phyloP scores from a whole-genome alignment of 176 grass and related monocot genomes.

The Cocos nucifera region DNA sequence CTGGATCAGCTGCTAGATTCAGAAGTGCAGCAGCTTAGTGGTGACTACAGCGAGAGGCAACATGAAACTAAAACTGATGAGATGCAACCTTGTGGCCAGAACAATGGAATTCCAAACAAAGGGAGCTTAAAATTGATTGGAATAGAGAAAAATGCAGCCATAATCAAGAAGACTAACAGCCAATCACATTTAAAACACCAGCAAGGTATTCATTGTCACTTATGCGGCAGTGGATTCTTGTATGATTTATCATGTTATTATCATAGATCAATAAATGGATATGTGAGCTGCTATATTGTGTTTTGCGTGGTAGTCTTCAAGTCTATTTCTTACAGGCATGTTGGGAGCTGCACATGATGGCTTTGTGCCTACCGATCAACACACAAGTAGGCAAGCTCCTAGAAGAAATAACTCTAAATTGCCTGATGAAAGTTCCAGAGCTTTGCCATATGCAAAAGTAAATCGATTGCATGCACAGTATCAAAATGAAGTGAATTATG shows the following conservation, averaged over 20 bases:
- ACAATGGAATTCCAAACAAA: conserved; percentile 27
- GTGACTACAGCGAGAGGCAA: conserved; percentile 17
- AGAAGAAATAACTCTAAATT: conserved; percentile 37
- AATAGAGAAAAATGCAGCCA: conserved; percentile 39
- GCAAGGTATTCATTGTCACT: conserved; percentile 50
- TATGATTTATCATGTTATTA: conserved; percentile 1
- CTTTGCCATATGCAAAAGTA: conserved; percentile 22
- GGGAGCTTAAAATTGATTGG: conserved; percentile 37
- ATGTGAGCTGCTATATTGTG: too few relatives aligned
- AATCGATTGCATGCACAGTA: conserved; percentile 18
- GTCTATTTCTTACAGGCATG: conserved; percentile 14
- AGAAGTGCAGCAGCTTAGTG: conserved; percentile 3
- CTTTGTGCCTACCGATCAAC: conserved; percentile 21
- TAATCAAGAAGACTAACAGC: conserved; percentile 31
- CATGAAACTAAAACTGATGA: conserved; percentile 21
- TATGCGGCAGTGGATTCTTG: neutral
- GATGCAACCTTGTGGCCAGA: conserved; percentile 13
- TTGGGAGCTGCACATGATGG: conserved; percentile 16
- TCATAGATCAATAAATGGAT: neutral
- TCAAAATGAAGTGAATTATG: conserved; percentile 18
- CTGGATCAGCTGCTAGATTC: conserved; percentile 18
- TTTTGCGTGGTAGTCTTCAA: neutral
- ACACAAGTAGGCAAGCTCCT: conserved; percentile 20
- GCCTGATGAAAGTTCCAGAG: conserved; percentile 15
- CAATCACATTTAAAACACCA: conserved; percentile 41